Conservation (phyloP, 2,329 filamentous ascomycete species). For the Furcasterigmium sp. region DNA sequence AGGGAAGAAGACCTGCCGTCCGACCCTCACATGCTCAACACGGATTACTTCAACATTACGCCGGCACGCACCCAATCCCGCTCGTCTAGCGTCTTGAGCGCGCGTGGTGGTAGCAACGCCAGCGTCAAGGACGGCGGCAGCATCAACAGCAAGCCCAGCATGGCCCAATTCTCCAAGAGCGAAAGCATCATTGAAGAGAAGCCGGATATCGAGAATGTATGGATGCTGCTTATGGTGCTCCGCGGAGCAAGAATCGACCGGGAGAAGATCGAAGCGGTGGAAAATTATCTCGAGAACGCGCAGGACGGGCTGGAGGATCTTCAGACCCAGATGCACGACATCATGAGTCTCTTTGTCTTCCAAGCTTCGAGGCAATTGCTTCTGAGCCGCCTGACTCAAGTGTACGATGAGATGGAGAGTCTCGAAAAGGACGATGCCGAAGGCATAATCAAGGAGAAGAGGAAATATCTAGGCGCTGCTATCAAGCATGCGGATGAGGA, state of each 20-base stretch:
- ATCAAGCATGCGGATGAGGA: constrained; percentile 74
- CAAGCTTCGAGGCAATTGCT: constrained; percentile 79
- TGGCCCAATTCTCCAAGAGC: constrained; percentile 27
- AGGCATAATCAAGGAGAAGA: constrained; percentile 33
- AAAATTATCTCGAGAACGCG: constrained; percentile 74
- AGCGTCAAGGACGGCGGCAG: constrained; percentile 17
- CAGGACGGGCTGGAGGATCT: constrained; percentile 73
- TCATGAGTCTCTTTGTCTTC: constrained; percentile 85
- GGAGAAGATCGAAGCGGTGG: constrained; percentile 81
- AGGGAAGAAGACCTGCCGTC: constrained; percentile 33
- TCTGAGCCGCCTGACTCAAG: constrained; percentile 62
- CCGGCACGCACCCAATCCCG: constrained; percentile 35
- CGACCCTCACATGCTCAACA: constrained; percentile 62
- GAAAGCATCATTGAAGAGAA: constrained; percentile 50
- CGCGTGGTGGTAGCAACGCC: constrained; percentile 23
- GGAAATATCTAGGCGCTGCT: constrained; percentile 67
- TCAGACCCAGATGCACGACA: constrained; percentile 71
- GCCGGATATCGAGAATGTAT: constrained; percentile 55
- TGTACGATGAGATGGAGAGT: constrained; percentile 52
- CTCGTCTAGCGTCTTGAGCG: constrained; percentile 14
- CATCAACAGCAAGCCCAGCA: constrained; percentile 28
- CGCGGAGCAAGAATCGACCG: constrained; percentile 74
- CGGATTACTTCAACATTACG: constrained; percentile 76
- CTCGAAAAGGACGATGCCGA: constrained; percentile 34
- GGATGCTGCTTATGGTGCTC: constrained; percentile 63